Evolutionary conservation across 78 protist species (phyloP), one percentile per base, ranked within the genome.

Genomic region (Dictyostelium intermedium): DNA sequence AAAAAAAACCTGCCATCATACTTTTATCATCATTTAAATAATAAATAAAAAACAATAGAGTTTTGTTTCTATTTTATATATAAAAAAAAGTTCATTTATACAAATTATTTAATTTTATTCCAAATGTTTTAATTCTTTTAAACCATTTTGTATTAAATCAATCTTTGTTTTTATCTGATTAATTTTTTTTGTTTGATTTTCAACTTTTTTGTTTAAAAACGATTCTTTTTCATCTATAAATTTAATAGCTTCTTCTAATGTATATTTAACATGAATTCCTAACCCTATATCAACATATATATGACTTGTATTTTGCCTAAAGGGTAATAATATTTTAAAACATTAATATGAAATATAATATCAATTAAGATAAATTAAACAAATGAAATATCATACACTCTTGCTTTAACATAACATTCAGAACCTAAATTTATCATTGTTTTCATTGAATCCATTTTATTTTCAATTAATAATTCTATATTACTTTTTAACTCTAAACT

Each of bases 351-450:
- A 16, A 27, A 56, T 4, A 63, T 18, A 23, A 5, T 5, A 9
- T 83, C 10, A 27, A 79, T 16, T 20, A 74, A 27, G 1, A 56
- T 37, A 0, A 34, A 45, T 34, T 85, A 30, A 23, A 84, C 5
- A 72, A 34, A 14, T 25, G 1, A 35, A 7, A 70, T 56, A 69
- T 20, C 41, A 32, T n/a, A 87, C 89, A 94, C 93, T 50, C 89
- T 94, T 43, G 96, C 96, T 47, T 94, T 78, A 20, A 81, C 87
- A 87, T 94, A 94, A 83, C 92, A 85, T 53, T 94, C 96, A 25
- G 80, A 80, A 30, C 96, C 96, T 27, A 94, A 30, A 60, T 94
- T 94, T 53, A 94, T 76, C 93, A 86, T 94, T 30, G 96, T 94
- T 70, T 94, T 87, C 84, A 94, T 53, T 37, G 73, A 73, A 5